These are phyloP conservation scores for Sicyos baderoa DNA, from an alignment of 306 rosid genomes.

Conservation along the genomic window DNA sequence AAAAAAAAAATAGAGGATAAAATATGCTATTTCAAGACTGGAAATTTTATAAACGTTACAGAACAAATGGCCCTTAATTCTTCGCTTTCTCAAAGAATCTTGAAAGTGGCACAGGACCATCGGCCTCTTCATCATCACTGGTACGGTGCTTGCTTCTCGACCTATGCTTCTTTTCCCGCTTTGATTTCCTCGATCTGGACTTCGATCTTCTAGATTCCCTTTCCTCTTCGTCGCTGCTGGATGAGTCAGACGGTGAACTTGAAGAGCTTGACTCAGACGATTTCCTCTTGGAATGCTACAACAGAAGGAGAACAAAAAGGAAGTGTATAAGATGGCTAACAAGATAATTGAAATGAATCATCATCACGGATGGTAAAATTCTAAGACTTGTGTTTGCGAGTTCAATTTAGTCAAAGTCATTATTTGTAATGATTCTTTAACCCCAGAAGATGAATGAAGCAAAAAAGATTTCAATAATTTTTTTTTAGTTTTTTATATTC, in stretches of 20 bases:
- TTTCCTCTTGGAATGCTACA: slow-evolving; percentile 76
- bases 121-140: slow-evolving; percentile 38
- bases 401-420: too few relatives aligned
- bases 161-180: slow-evolving; percentile 75
- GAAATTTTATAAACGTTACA: slow-evolving; percentile 9
- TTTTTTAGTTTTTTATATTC: too few relatives aligned
- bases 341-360: background rate
- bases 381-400: too few relatives aligned
- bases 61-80: slow-evolving; percentile 7
- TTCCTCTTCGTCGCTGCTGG: slow-evolving; percentile 64
- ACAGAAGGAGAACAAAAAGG: background rate
- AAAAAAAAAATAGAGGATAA: background rate
- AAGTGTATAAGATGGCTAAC: background rate
- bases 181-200: slow-evolving; percentile 71
- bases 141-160: slow-evolving; percentile 55
- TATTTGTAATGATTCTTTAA: too few relatives aligned
- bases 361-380: background rate
- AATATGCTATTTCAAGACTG: slow-evolving; percentile 13
- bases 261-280: slow-evolving; percentile 69
- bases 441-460: too few relatives aligned
- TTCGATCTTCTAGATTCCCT: slow-evolving; percentile 67
- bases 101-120: slow-evolving; percentile 86
- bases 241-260: slow-evolving; percentile 50
- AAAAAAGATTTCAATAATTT: too few relatives aligned
- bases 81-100: slow-evolving; percentile 68